Conservation (phyloP, 306 rosid species). For the Citrullus colocynthis region DNA sequence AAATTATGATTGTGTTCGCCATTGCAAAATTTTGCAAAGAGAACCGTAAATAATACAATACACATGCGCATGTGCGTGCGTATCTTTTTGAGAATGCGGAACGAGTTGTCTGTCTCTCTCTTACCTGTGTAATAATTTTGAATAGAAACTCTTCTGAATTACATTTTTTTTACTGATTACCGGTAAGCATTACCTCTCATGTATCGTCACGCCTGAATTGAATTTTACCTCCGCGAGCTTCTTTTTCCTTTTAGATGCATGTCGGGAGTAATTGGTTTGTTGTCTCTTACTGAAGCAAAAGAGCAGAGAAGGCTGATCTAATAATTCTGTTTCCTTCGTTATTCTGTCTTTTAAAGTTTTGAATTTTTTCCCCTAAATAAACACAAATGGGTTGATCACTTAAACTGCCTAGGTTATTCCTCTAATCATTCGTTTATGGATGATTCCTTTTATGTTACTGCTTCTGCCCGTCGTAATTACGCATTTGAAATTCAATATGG, state of each 20-base stretch:
- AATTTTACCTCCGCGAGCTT: slow-evolving; percentile 2
- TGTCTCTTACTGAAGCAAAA: background rate
- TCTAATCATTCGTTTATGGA: background rate
- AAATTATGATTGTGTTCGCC: slow-evolving; percentile 9
- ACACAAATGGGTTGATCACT: background rate
- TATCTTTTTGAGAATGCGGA: slow-evolving; percentile 2
- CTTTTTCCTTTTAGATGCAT: background rate
- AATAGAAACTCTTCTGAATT: background rate
- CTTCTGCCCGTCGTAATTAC: background rate
- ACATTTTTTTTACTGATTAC: background rate
- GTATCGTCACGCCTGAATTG: slow-evolving; percentile 1
- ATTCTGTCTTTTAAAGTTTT: background rate
- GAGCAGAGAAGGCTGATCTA: background rate
- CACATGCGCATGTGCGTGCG: slow-evolving; percentile 1
- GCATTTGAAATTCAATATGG: background rate
- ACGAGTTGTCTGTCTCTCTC: background rate
- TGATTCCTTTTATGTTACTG: background rate
- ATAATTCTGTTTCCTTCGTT: background rate
- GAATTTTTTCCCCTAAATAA: background rate
- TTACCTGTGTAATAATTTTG: background rate
- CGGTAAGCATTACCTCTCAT: background rate
- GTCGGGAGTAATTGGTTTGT: background rate
- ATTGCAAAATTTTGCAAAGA: background rate
- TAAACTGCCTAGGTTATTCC: background rate
- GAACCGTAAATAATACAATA: background rate